Percentiles rank a stretch among this genome's conserved stretches.
These are phyloP conservation scores for Geosmithia flava DNA, from an alignment of 2,329 filamentous ascomycete species.

Conservation along the genomic window DNA sequence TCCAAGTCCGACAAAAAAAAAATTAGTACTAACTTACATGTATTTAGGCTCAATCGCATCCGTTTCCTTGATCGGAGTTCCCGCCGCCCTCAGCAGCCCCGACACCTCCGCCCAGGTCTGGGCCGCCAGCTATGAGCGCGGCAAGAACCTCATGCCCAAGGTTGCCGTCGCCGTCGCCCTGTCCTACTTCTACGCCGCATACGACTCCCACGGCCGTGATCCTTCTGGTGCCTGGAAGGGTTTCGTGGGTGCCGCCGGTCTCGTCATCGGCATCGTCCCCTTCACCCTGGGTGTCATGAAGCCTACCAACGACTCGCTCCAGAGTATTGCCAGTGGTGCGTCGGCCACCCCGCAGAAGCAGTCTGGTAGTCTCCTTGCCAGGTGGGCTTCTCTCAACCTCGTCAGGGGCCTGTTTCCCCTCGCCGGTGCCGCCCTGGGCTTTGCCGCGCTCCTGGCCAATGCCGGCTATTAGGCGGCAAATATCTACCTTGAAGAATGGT, in stretches of 20 bases:
- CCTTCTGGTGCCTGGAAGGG: constrained; percentile 16
- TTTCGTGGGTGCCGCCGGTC: constrained; percentile 15
- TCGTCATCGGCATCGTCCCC: constrained; percentile 24
- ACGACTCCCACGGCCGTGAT: constrained; percentile 13
- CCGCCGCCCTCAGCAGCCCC: constrained; percentile 15
- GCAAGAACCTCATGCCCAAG: constrained; percentile 22
- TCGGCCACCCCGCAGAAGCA: constrained; percentile 6
- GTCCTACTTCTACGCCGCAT: constrained; percentile 22
- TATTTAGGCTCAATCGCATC: constrained; percentile 20
- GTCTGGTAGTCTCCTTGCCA: constrained; percentile 6
- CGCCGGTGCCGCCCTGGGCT: constrained; percentile 12
- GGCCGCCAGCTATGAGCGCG: constrained; percentile 22
- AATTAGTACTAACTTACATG: neutral
- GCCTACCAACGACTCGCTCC: constrained; percentile 20
- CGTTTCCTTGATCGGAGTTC: constrained; percentile 21
- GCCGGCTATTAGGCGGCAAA: neutral
- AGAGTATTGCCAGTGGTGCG: constrained; percentile 9
- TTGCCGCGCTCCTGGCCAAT: constrained; percentile 7
- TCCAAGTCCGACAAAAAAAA: neutral
- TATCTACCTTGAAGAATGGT: neutral
- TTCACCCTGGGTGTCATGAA: constrained; percentile 24
- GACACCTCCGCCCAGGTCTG: constrained; percentile 19
- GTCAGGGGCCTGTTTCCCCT: constrained; percentile 17
- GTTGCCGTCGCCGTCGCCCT: constrained; percentile 17
- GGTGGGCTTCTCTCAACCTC: constrained; percentile 15